Evolutionary conservation across 495 filamentous ascomycete genomes (phyloP).

Genomic region (Neurospora discreta): DNA sequence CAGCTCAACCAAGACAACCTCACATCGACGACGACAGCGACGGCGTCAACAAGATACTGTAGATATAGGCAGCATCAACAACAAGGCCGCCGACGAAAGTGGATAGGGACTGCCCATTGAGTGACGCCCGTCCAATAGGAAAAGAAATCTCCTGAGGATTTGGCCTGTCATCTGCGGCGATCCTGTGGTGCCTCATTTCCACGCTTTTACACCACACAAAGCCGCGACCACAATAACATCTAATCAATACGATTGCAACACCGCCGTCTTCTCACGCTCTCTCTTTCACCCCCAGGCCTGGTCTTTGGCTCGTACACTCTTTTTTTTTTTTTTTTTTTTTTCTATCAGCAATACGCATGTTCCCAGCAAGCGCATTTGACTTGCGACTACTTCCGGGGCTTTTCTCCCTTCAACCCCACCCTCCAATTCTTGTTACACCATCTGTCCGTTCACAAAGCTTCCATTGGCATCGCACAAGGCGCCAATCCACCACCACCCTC

Average conservation of each 20-base stretch:
- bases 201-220: background rate
- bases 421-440: background rate
- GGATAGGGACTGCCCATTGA: background rate
- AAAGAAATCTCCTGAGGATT: background rate
- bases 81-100: background rate
- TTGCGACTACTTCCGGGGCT: background rate
- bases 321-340: background rate
- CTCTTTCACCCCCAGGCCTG: background rate
- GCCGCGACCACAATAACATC: background rate
- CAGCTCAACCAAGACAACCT: background rate
- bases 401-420: background rate
- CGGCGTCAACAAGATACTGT: background rate
- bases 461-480: background rate
- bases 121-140: background rate
- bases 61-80: background rate
- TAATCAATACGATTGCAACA: background rate
- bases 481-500: background rate
- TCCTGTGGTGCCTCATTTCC: background rate
- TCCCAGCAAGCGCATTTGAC: background rate
- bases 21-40: background rate
- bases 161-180: background rate
- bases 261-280: background rate
- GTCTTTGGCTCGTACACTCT: background rate
- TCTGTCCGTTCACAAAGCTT: background rate
- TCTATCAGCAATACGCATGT: background rate